Evolutionary conservation across 495 filamentous ascomycete species (phyloP), one percentile per base, ranked within the genome.

Genomic region (Xylaria castorea): DNA sequence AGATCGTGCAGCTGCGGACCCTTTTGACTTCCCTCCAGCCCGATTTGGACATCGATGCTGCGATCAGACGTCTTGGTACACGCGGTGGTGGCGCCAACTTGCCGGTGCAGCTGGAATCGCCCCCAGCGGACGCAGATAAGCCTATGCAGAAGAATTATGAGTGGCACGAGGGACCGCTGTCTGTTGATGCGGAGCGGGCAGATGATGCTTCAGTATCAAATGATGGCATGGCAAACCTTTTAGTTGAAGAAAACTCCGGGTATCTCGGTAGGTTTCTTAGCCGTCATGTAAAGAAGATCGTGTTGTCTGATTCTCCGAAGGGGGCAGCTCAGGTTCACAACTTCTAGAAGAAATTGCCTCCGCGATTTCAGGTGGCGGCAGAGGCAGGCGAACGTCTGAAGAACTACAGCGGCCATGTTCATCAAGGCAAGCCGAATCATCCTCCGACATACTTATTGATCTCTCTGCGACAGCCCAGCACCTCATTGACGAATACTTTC

Each of bases 401-500:
- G 34, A 40, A 18, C 34, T 61, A 9, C 32, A 61, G 58, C 58
- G 58, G 32, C 58, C 58, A n/a, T 18, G 58, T 36, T 38, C 58
- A 11, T 58, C 55, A 27, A 38, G 8, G 20, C 32, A 36, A n/a
- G 30, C 34, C 8, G 58, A 38, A 38, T 34, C 58, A 61, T 40
- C 34, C 8, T 16, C 34, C 34, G 20, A 40, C 34, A n/a, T 38
- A 1, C 20, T 11, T 22, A 18, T 22, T 36, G 58, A 61, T 32
- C 58, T 61, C 16, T 30, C 82, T 83, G 61, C 72, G 34, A 68
- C 70, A 30, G 60, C 66, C 50, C 38, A 85, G 70, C 79, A 81
- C 3, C 82, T 88, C 50, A 87, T 88, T 67, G 86, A 88, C 70
- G 82, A 85, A 0, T 88, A 84, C 68, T 88, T 88, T 68, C 75